These are phyloP conservation scores for Limnomonas spitsbergensis DNA, from an alignment of 139 green algal species.

Conservation along the genomic window DNA sequence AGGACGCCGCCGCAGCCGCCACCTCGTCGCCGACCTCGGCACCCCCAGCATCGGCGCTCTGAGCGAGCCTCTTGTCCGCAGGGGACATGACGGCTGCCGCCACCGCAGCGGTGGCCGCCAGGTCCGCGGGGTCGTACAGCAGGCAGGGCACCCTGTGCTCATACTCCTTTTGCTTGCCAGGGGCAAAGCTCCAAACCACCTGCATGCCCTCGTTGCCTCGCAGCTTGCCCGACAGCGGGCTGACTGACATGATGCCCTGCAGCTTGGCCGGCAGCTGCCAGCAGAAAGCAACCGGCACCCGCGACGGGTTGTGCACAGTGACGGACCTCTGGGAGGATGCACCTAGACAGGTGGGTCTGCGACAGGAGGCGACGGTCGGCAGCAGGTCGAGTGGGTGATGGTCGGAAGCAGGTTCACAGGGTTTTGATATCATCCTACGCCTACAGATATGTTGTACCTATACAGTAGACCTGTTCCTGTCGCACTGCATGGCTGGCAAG, in stretches of 20 bases:
- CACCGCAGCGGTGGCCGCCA: not conserved
- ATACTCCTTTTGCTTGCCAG: slow-evolving; percentile 39
- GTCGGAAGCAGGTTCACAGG: too few species aligned
- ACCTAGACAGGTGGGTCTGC: slow-evolving; percentile 68
- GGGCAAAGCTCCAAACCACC: slow-evolving; percentile 52
- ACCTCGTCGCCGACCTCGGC: not conserved
- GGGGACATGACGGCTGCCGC: not conserved
- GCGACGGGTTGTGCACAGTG: slow-evolving; percentile 54
- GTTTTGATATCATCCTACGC: too few species aligned
- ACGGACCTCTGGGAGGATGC: slow-evolving; percentile 47
- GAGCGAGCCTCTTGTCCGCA: not conserved
- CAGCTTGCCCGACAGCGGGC: slow-evolving; percentile 43
- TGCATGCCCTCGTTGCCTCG: slow-evolving; percentile 50
- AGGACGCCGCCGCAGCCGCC: not conserved
- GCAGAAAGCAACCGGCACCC: slow-evolving; percentile 47
- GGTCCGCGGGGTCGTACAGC: slow-evolving; percentile 19
- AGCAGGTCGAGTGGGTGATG: not conserved
- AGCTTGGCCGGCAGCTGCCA: slow-evolving; percentile 47
- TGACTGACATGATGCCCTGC: slow-evolving; percentile 36
- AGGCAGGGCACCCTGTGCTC: slow-evolving; percentile 23
- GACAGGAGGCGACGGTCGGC: slow-evolving; percentile 19
- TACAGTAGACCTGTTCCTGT: too few species aligned
- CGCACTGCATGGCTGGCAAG: too few species aligned
- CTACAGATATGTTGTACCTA: too few species aligned
- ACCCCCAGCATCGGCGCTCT: not conserved